Conservation (phyloP, 2,329 filamentous ascomycete genomes). For the Fusarium guadeloupense region DNA sequence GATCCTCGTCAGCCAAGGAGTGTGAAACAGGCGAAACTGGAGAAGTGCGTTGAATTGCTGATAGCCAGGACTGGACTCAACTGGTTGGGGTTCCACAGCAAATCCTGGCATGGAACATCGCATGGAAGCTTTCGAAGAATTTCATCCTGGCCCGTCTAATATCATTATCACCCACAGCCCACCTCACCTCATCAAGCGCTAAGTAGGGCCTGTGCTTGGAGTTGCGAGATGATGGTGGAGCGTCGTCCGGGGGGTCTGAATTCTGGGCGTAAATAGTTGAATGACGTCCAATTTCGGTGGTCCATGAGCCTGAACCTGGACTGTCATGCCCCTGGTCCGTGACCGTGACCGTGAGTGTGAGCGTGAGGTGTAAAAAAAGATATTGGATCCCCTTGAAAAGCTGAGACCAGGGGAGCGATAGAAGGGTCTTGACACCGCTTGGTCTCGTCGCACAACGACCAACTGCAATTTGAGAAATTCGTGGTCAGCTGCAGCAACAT, state of each 20-base stretch:
- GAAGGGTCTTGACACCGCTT: slow-evolving; percentile 25
- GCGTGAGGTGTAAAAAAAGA: neutral
- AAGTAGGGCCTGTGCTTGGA: neutral
- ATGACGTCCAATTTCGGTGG: slow-evolving; percentile 44
- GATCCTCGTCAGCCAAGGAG: slow-evolving; percentile 29
- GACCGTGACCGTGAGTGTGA: too few species aligned
- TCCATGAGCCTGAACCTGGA: slow-evolving; percentile 31
- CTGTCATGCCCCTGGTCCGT: slow-evolving; percentile 28
- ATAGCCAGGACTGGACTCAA: slow-evolving; percentile 8
- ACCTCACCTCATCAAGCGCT: slow-evolving; percentile 7
- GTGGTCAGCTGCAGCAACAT: slow-evolving; percentile 36
- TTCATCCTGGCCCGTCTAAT: slow-evolving; percentile 9
- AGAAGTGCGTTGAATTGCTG: neutral
- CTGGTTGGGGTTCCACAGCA: slow-evolving; percentile 30
- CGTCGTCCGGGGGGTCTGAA: slow-evolving; percentile 25
- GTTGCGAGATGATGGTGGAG: slow-evolving; percentile 31
- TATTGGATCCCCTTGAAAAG: slow-evolving; percentile 8
- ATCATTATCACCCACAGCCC: slow-evolving; percentile 25
- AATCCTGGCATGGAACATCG: slow-evolving; percentile 35
- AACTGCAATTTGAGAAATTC: slow-evolving; percentile 31
- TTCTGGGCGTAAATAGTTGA: slow-evolving; percentile 31
- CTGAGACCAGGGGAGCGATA: slow-evolving; percentile 31
- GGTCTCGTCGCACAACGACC: slow-evolving; percentile 22
- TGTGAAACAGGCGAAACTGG: slow-evolving; percentile 25
- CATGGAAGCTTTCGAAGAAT: slow-evolving; percentile 43